Percentiles rank a stretch among this genome's conserved stretches.
Evolutionary conservation across 1,284 basidiomycete genomes (phyloP).

Genomic region (Boletellus sp.): DNA sequence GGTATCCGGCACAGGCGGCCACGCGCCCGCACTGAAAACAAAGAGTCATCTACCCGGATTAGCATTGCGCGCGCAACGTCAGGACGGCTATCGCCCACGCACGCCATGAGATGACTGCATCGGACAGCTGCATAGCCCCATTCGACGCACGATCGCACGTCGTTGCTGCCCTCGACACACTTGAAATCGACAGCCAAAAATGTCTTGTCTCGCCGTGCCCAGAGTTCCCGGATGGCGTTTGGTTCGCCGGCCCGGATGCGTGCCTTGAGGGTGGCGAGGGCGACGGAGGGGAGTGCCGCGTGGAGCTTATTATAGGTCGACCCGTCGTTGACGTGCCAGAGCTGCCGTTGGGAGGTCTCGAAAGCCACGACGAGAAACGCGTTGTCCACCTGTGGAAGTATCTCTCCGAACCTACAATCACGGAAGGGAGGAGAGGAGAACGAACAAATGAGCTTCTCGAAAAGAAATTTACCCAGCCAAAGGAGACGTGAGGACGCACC

Average conservation of each 20-base stretch:
- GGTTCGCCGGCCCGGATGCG: conserved; percentile 71
- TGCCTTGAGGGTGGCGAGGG: conserved; percentile 64
- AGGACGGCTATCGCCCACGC: conserved; percentile 32
- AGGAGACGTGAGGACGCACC: conserved; percentile 36
- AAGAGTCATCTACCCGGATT: neutral
- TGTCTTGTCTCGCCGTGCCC: conserved; percentile 67
- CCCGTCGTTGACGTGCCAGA: conserved; percentile 70
- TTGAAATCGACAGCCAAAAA: conserved; percentile 77
- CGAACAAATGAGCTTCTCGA: neutral
- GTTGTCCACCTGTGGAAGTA: conserved; percentile 65
- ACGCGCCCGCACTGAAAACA: conserved; percentile 55
- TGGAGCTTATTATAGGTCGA: conserved; percentile 71
- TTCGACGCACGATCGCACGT: conserved; percentile 56
- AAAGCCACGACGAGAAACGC: conserved; percentile 63
- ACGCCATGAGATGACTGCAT: conserved; percentile 72
- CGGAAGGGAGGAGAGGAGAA: neutral
- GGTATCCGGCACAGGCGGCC: conserved; percentile 76
- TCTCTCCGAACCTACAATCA: conserved; percentile 60
- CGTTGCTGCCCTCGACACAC: conserved; percentile 71
- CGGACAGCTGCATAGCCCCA: conserved; percentile 80
- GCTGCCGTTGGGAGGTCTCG: conserved; percentile 63
- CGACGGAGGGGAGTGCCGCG: conserved; percentile 67
- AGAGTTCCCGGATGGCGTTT: conserved; percentile 62
- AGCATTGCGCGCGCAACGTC: conserved; percentile 1
- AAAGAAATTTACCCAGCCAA: neutral